Evolutionary conservation across 805 yeast genomes (phyloP).

Genomic region (Metschnikowia corniflorae): DNA sequence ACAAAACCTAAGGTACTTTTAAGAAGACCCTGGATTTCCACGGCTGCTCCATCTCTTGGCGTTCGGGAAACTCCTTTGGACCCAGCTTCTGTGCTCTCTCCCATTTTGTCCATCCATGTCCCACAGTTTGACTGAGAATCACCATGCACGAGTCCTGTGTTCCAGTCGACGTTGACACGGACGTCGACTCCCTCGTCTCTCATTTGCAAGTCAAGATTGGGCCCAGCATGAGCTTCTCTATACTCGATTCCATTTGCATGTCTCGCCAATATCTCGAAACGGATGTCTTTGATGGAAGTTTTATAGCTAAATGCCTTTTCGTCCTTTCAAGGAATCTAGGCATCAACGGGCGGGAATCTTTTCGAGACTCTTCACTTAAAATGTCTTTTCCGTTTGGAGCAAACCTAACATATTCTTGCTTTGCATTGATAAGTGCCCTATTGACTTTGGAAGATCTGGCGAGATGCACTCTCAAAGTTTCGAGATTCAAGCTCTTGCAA

Average conservation of each 20-base stretch:
- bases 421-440: too few species aligned
- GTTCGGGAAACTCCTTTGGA: constrained; percentile 94
- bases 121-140: constrained; percentile 94
- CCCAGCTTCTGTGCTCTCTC: constrained; percentile 81
- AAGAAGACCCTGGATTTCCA: constrained; percentile 85
- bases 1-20: constrained; percentile 85
- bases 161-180: constrained; percentile 78
- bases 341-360: too few species aligned
- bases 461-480: too few species aligned
- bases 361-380: too few species aligned
- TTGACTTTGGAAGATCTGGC: too few species aligned
- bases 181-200: constrained; percentile 89
- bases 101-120: constrained; percentile 99
- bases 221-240: constrained; percentile 95
- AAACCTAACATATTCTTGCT: too few species aligned
- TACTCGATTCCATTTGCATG: constrained; percentile 87
- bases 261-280: constrained; percentile 75
- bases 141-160: constrained; percentile 81
- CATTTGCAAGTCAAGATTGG: constrained; percentile 86
- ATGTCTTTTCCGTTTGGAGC: too few species aligned
- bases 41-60: constrained; percentile 95
- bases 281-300: constrained; percentile 66
- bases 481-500: too few species aligned
- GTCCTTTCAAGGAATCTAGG: constrained; percentile 64
- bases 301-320: constrained; percentile 72